Evolutionary conservation across 23 red algal species (phyloP), one percentile per base, ranked within the genome.

Genomic region (Gracilaria vermiculophylla): DNA sequence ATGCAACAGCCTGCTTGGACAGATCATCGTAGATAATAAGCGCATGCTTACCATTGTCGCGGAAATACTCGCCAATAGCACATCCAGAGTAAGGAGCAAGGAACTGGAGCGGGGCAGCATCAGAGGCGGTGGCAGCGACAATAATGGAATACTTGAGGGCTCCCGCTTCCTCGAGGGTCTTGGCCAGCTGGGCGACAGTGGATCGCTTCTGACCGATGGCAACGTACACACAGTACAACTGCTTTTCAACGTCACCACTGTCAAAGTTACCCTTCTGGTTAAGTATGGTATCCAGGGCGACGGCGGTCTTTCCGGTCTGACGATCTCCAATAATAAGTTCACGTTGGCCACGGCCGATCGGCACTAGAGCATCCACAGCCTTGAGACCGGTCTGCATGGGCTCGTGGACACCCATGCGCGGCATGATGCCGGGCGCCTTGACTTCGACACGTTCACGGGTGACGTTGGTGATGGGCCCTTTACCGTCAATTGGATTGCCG

Each of bases 281-380:
- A 1, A 98, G 71, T 3, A 98, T 98, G 29, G 96, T 86, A 62
- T 98, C 96, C 23, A 98, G 75, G 14, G 96, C 96, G 39, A 98
- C 96, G 1, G 96, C 87, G 15, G 96, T 98, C 85, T 98, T 98
- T 37, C 96, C 96, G 35, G 96, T 98, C 45, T 95, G 92, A 42
- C 96, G 96, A 94, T 98, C 96, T 48, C 96, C 96, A 70, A 98
- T 98, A 50, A 98, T 98, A 37, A 98, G 87, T 77, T 98, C 96
- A 56, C 96, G 91, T 83, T 98, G 96, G 16, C 96, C 96, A 60
- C 96, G 92, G 23, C 96, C 96, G 67, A 98, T 98, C 19, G 96
- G 96, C 12, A 98, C 92, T 5, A 98, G 52, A 27, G 91, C 86
- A 66, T 98, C 96, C 13, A 98, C 92, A 11, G 96, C 96, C 62